Conservation (phyloP, 306 rosid genomes). For the Malus sylvestris region DNA sequence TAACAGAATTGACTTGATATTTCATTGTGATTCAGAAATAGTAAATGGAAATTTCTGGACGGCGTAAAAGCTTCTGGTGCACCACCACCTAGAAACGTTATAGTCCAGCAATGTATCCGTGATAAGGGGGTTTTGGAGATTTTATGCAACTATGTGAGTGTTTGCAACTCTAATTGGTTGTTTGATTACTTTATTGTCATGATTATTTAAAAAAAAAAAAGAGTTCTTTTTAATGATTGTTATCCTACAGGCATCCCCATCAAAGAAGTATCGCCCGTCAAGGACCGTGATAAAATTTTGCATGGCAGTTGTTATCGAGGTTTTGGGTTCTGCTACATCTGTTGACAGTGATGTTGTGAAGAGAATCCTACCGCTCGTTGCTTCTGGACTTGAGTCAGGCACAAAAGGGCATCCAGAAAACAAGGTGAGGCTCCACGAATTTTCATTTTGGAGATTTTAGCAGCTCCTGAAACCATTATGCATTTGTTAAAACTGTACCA, state of each 20-base stretch:
- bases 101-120: slow-evolving; percentile 76
- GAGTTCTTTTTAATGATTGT: not conserved
- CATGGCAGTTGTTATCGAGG: slow-evolving; percentile 81
- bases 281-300: slow-evolving; percentile 58
- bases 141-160: slow-evolving; percentile 79
- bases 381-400: slow-evolving; percentile 65
- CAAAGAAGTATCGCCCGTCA: slow-evolving; percentile 67
- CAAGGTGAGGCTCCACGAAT: slow-evolving; percentile 44
- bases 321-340: slow-evolving; percentile 55
- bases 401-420: slow-evolving; percentile 50
- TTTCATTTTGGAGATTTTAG: not conserved
- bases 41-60: slow-evolving; percentile 73
- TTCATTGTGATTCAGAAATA: slow-evolving; percentile 41
- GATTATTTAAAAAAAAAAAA: not conserved
- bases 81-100: slow-evolving; percentile 73
- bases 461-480: not conserved
- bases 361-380: slow-evolving; percentile 65
- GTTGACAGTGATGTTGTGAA: slow-evolving; percentile 54
- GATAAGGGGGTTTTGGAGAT: slow-evolving; percentile 68
- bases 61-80: slow-evolving; percentile 82
- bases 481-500: not conserved
- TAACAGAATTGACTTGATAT: slow-evolving; percentile 18
- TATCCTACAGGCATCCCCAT: slow-evolving; percentile 54
- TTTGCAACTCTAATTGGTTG: slow-evolving; percentile 15
- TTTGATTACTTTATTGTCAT: not conserved